phyloP scores from a whole-genome alignment of 78 protist genomes.

The Dictyostelium purpureum region DNA sequence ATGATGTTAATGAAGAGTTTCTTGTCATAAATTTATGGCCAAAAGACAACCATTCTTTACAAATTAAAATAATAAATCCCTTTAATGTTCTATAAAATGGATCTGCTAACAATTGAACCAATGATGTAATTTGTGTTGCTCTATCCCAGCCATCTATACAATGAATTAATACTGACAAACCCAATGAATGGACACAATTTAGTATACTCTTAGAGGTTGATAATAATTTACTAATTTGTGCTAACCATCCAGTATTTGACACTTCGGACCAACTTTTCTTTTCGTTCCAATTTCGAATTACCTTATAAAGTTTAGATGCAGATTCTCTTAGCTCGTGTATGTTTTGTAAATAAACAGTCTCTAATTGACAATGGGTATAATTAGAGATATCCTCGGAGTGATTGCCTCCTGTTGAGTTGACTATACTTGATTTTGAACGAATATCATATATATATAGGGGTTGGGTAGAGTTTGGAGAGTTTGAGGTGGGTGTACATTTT shows the following conservation, averaged over 20 bases:
- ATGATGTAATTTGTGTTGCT: slow-evolving; percentile 84
- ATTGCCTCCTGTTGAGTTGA: not conserved
- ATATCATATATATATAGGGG: slow-evolving; percentile 81
- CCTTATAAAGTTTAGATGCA: slow-evolving; percentile 4
- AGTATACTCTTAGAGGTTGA: slow-evolving; percentile 25
- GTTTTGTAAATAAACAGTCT: slow-evolving; percentile 82
- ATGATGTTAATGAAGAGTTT: not conserved
- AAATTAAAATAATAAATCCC: slow-evolving; percentile 91
- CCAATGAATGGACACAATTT: slow-evolving; percentile 17
- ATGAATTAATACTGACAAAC: slow-evolving; percentile 88
- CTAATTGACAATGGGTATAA: slow-evolving; percentile 75
- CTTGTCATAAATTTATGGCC: slow-evolving; percentile 92
- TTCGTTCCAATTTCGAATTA: slow-evolving; percentile 50
- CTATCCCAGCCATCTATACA: slow-evolving; percentile 99
- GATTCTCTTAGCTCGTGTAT: slow-evolving; percentile 89
- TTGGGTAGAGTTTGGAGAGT: not conserved
- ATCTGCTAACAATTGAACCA: slow-evolving; percentile 88
- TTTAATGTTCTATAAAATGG: slow-evolving; percentile 94
- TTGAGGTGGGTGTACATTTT: slow-evolving; percentile 31
- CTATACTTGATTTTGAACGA: slow-evolving; percentile 71
- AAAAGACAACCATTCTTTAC: slow-evolving; percentile 86
- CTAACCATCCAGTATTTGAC: slow-evolving; percentile 42
- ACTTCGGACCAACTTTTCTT: slow-evolving; percentile 64
- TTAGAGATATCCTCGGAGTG: slow-evolving; percentile 9
- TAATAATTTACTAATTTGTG: slow-evolving; percentile 54